Percentiles rank a stretch among this genome's conserved stretches.
phyloP scores from a whole-genome alignment of 148 eudicot species.

The Rhododendron simsii region DNA sequence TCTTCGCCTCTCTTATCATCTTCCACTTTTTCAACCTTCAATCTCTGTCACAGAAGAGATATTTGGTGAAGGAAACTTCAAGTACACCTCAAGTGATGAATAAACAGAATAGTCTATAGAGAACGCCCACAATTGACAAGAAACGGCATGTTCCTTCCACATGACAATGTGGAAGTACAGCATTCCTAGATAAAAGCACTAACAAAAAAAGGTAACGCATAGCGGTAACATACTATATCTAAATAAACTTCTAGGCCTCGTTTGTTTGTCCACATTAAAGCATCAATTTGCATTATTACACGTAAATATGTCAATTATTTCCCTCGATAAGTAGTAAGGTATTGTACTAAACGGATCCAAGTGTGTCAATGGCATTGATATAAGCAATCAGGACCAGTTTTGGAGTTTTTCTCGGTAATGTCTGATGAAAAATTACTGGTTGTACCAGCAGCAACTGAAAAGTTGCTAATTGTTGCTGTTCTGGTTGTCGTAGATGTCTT shows the following conservation, averaged over 20 bases:
- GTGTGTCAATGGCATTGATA: neutral
- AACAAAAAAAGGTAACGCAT: neutral
- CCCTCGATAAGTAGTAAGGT: neutral
- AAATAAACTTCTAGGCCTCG: neutral
- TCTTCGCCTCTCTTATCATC: constrained; percentile 19
- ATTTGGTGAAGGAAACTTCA: neutral
- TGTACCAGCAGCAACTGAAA: neutral
- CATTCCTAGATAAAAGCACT: neutral
- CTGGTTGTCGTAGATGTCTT: neutral
- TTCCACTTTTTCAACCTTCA: constrained; percentile 30
- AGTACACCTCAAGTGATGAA: neutral
- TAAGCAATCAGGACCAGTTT: neutral
- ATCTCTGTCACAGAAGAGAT: constrained; percentile 31
- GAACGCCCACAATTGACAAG: neutral
- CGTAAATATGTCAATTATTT: neutral
- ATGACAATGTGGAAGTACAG: neutral
- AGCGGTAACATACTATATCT: neutral
- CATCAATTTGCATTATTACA: neutral
- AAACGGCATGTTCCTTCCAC: neutral
- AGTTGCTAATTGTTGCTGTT: neutral
- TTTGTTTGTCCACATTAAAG: neutral
- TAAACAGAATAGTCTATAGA: neutral
- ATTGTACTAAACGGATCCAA: neutral
- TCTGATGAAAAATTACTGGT: neutral
- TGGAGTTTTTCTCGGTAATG: neutral